Evolutionary conservation across 75 land plant genomes (phyloP).

Genomic region (Azolla pinnata): DNA sequence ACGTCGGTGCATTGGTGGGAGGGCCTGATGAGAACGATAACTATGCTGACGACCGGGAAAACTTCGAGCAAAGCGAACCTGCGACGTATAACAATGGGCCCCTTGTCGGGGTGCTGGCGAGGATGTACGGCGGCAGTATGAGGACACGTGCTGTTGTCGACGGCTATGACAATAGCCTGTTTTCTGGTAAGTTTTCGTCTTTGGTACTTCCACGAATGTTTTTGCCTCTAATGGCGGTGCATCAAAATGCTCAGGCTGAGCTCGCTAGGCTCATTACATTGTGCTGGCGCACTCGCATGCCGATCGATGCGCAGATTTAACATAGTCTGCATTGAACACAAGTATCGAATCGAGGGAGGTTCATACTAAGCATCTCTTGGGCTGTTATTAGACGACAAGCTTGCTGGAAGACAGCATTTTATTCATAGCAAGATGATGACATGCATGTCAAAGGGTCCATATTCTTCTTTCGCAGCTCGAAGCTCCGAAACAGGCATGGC

Average conservation of each 20-base stretch:
- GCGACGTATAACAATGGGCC: conserved; percentile 92
- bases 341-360: too few species aligned
- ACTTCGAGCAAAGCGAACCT: conserved; percentile 91
- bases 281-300: neutral
- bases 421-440: neutral
- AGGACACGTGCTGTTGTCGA: conserved; percentile 49
- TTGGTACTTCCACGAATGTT: neutral
- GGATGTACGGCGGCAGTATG: conserved; percentile 32
- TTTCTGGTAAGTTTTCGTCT: neutral
- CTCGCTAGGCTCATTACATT: neutral
- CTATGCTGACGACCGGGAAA: conserved; percentile 69
- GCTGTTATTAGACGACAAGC: neutral
- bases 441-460: neutral
- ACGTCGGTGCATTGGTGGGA: conserved; percentile 82
- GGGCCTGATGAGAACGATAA: conserved; percentile 91
- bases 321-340: too few species aligned
- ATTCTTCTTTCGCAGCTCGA: neutral
- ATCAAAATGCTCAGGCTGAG: neutral
- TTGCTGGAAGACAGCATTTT: neutral
- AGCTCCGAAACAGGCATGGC: conserved; percentile 11
- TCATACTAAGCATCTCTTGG: neutral
- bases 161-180: neutral
- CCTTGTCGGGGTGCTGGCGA: conserved; percentile 64
- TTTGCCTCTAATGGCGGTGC: neutral
- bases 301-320: conserved; percentile 5